These are phyloP conservation scores for Phascolomyces articulosus DNA, from an alignment of 371 early-diverging fungal genomes.

Conservation along the genomic window DNA sequence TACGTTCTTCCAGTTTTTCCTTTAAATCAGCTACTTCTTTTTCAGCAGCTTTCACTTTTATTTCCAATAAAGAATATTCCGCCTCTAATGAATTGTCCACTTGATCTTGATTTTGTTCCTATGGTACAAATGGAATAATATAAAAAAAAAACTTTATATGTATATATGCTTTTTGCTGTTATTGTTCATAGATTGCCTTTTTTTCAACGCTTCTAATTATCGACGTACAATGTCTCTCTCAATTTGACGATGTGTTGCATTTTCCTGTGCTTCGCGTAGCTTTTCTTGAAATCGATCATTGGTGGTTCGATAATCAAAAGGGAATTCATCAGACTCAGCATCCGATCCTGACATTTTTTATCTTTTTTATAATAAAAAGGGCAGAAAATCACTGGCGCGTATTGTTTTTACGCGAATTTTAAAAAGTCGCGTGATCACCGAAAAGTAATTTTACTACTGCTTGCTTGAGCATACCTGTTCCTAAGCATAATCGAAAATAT, in stretches of 20 bases:
- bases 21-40: constrained; percentile 17
- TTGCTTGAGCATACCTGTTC: too few relatives aligned
- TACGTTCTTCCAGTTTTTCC: constrained; percentile 16
- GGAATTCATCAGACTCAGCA: constrained; percentile 11
- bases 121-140: not conserved
- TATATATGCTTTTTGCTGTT: too few relatives aligned
- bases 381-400: too few relatives aligned
- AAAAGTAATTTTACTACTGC: too few relatives aligned
- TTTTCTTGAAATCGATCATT: constrained; percentile 32
- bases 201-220: not conserved
- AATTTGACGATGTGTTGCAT: constrained; percentile 16
- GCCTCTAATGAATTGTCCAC: constrained; percentile 17
- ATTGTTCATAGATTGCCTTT: too few relatives aligned
- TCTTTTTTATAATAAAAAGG: too few relatives aligned
- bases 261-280: constrained; percentile 25
- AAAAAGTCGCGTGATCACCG: too few relatives aligned
- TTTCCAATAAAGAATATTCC: constrained; percentile 1
- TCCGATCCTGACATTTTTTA: constrained; percentile 7
- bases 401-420: too few relatives aligned
- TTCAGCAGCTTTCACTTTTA: constrained; percentile 21
- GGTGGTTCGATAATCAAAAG: constrained; percentile 25
- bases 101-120: not conserved
- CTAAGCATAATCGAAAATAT: too few relatives aligned
- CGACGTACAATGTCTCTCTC: constrained; percentile 27
- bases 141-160: too few relatives aligned